phyloP scores from a whole-genome alignment of 2,329 filamentous ascomycete genomes.

The Alternaria sp. region DNA sequence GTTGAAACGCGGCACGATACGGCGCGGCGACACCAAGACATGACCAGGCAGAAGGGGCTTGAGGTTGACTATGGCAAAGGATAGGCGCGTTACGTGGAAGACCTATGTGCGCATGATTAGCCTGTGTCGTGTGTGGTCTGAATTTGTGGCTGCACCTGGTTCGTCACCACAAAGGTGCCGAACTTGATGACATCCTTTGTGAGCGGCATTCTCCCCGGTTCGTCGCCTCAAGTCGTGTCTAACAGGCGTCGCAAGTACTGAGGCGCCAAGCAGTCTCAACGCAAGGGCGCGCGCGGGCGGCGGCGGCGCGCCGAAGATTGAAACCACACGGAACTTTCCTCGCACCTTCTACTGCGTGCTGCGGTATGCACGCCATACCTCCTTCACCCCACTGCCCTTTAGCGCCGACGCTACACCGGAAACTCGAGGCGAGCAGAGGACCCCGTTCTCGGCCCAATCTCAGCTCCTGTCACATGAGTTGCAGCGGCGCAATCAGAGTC shows the following conservation, averaged over 20 bases:
- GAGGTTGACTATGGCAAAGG: slow-evolving; percentile 92
- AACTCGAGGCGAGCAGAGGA: slow-evolving; percentile 7
- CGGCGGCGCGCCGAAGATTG: slow-evolving; percentile 8
- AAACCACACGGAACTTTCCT: slow-evolving; percentile 23
- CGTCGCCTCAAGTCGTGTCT: slow-evolving; percentile 1
- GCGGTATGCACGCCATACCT: slow-evolving; percentile 8
- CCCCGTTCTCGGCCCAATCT: slow-evolving; percentile 17
- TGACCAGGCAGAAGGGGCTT: slow-evolving; percentile 94
- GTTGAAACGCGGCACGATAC: slow-evolving; percentile 72
- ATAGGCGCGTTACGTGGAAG: slow-evolving; percentile 81
- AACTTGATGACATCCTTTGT: slow-evolving; percentile 54
- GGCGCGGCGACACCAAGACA: slow-evolving; percentile 84
- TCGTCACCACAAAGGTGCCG: slow-evolving; percentile 55
- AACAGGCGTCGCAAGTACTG: slow-evolving; percentile 11
- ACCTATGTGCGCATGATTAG: slow-evolving; percentile 63
- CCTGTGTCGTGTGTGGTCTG: not conserved
- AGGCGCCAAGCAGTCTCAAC: slow-evolving; percentile 8
- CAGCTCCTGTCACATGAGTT: slow-evolving; percentile 22
- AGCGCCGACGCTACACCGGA: slow-evolving; percentile 7
- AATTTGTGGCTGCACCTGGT: slow-evolving; percentile 46
- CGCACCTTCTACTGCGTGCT: slow-evolving; percentile 12
- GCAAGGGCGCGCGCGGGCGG: slow-evolving; percentile 6
- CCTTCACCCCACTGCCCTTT: not conserved
- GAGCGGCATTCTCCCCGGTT: slow-evolving; percentile 43
- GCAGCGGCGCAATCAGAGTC: slow-evolving; percentile 6